phyloP scores from a whole-genome alignment of 2,329 filamentous ascomycete species.

The Ascochyta koolunga region DNA sequence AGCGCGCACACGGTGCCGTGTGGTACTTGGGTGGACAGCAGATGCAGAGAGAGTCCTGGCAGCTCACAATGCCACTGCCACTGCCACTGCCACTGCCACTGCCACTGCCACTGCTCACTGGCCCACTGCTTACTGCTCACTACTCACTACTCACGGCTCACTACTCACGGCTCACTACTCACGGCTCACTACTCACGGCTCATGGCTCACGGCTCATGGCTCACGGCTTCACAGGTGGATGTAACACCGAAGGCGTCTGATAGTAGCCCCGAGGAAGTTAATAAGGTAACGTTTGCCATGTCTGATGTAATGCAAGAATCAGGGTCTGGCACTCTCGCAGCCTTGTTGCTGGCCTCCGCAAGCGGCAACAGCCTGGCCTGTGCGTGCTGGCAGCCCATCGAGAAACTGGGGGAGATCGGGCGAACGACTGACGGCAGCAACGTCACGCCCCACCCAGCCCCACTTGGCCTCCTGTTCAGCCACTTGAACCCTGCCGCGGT shows the following conservation, averaged over 20 bases:
- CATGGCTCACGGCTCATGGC: too few species aligned
- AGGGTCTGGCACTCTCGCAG: slow-evolving; percentile 27
- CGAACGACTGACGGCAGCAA: slow-evolving; percentile 15
- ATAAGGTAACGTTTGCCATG: slow-evolving; percentile 20
- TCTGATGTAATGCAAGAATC: slow-evolving; percentile 32
- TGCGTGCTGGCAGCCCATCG: slow-evolving; percentile 21
- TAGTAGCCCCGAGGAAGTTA: too few species aligned
- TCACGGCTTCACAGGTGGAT: too few species aligned
- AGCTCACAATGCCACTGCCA: too few species aligned
- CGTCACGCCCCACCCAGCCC: slow-evolving; percentile 17
- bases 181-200: too few species aligned
- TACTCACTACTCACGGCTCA: too few species aligned
- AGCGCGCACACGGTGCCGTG: neutral
- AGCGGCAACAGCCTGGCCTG: slow-evolving; percentile 5
- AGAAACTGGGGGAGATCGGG: slow-evolving; percentile 23
- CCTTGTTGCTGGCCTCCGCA: slow-evolving; percentile 17
- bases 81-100: too few species aligned
- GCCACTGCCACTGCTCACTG: too few species aligned
- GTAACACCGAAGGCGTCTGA: slow-evolving; percentile 11
- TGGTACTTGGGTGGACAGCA: neutral
- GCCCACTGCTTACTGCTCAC: too few species aligned
- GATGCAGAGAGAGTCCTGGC: neutral
- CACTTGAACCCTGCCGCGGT: slow-evolving; percentile 21
- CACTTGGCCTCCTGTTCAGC: slow-evolving; percentile 10
- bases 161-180: too few species aligned